These are phyloP conservation scores for Anthostomella pinea DNA, from an alignment of 2,329 filamentous ascomycete species.

Conservation along the genomic window DNA sequence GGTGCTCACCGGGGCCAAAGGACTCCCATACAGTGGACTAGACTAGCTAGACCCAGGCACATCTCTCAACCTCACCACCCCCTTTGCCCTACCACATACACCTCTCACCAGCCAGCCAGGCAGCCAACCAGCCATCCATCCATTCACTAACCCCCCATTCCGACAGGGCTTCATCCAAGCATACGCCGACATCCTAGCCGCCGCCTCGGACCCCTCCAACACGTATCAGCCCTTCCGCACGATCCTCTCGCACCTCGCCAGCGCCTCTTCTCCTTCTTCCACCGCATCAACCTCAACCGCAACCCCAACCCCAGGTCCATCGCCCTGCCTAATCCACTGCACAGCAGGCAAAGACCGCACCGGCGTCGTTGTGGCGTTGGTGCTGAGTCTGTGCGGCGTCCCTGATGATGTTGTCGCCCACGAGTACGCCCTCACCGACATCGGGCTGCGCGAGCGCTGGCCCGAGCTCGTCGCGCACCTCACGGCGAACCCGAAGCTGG, in stretches of 20 bases:
- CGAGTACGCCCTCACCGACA: constrained; percentile 61
- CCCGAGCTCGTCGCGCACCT: constrained; percentile 41
- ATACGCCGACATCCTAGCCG: constrained; percentile 58
- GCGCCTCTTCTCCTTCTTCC: constrained; percentile 12
- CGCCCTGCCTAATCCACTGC: constrained; percentile 58
- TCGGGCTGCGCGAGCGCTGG: constrained; percentile 43
- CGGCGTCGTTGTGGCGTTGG: constrained; percentile 59
- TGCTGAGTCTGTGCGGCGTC: constrained; percentile 58
- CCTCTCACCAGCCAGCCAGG: too few relatives aligned
- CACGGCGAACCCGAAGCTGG: constrained; percentile 48
- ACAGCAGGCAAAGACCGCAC: constrained; percentile 70
- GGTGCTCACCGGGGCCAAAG: too few relatives aligned
- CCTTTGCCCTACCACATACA: too few relatives aligned
- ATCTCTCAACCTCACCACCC: too few relatives aligned
- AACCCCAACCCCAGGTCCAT: too few relatives aligned
- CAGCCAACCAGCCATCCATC: too few relatives aligned
- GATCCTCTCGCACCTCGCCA: constrained; percentile 55
- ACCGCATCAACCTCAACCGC: too few relatives aligned
- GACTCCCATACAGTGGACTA: too few relatives aligned
- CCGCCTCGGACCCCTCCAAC: constrained; percentile 41
- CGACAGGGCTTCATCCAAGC: constrained; percentile 59
- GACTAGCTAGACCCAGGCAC: too few relatives aligned
- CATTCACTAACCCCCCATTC: not conserved
- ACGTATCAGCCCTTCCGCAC: constrained; percentile 54
- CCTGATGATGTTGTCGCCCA: constrained; percentile 49